Evolutionary conservation across 192 early-diverging fungal genomes (phyloP), one percentile per base, ranked within the genome.

Genomic region (Polychytrium aggregatum): DNA sequence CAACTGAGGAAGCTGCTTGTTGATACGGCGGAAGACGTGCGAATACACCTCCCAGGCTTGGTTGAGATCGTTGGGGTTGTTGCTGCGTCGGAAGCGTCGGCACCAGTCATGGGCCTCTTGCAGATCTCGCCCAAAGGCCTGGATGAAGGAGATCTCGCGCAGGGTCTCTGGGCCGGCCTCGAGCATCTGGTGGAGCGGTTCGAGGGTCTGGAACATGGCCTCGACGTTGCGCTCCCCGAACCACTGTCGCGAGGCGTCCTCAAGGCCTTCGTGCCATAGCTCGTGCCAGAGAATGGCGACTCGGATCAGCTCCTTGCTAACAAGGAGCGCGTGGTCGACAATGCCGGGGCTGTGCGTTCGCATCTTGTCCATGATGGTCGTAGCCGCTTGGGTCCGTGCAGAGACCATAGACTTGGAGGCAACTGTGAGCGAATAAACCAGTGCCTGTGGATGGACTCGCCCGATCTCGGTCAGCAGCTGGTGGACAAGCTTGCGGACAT

Each of bases 231-330:
- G 47, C 22, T 76, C 70, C 9, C 73, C 65, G 18, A 67, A 86
- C 27, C 84, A 86, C 3, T 72, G 48, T 21, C 76, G 59, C 2
- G 78, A 82, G 0, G 85, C 86, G 29, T 85, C 82, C 37, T 86
- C 84, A 6, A 92, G 48, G 6, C 76, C 84, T 35, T 90, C 86
- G 28, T 82, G 78, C 90, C 90, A 93, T 74, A 85, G 72, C 61
- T 93, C 90, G 24, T 84, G 79, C 78, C 86, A 86, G 31, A 89
- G 49, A 46, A 90, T 80, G 9, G 90, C 84, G n/a, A 88, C 81
- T 22, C 89, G 78, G 54, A 92, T 88, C 17, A 93, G 70, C 55
- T 93, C 90, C 55, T 84, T 76, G 55, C 83, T 85, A 20, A 93
- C 89, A 27, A 92, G 53, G 11, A 48, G 28, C 8, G 88, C 89